Base-by-base conservation (phyloP, 192 early-diverging fungal genomes). In the Umbelopsis sp. region DNA sequence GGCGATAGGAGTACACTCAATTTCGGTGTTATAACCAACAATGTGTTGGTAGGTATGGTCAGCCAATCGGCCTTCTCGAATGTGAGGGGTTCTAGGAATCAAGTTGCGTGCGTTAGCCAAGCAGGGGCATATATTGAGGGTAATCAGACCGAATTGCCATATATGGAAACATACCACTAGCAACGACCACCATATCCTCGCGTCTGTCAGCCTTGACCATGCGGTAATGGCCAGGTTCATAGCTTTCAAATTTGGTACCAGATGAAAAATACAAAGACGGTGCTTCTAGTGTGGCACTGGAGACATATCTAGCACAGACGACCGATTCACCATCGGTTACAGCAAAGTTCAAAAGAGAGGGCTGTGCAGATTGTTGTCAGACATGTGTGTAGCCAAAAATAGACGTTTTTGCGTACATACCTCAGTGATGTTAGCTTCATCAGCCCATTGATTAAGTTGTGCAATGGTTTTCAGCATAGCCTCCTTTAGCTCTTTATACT, bases 41-140 rank as follows among this genome's bases (percentile, higher is more conserved):
- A 33, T 8, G 86, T 91, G 66, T 93, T 93, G 16, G 88, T 89
- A 2, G 92, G 92, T 49, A 93, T 90, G 33, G 84, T 90, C 69
- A 91, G 71, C 92, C 92, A 93, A 81, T 93, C 92, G 9, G 90
- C 87, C 67, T 88, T 87, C 70, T 91, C 91, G 65, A 90, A 93
- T 22, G 92, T 93, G 46, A 93, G 71, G n/a, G 92, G 92, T 71
- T 93, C 92, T 78, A 64, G 0, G 5, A 41, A 41, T 10, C 37
- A 41, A 41, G 35, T 41, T 41, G 37, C 37, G 37, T 41, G 37
- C 6, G 37, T 41, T 41, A 41, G 37, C 37, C 37, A 41, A 41
- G 37, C 37, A 41, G 37, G 37, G 37, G 37, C 10, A 9, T 41
- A 41, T 41, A 41, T 41, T 41, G 37, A 41, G 37, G 37, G 37